Evolutionary conservation across 2,329 filamentous ascomycete species (phyloP), one percentile per base, ranked within the genome.

Genomic region (Ustilaginoidea virens): DNA sequence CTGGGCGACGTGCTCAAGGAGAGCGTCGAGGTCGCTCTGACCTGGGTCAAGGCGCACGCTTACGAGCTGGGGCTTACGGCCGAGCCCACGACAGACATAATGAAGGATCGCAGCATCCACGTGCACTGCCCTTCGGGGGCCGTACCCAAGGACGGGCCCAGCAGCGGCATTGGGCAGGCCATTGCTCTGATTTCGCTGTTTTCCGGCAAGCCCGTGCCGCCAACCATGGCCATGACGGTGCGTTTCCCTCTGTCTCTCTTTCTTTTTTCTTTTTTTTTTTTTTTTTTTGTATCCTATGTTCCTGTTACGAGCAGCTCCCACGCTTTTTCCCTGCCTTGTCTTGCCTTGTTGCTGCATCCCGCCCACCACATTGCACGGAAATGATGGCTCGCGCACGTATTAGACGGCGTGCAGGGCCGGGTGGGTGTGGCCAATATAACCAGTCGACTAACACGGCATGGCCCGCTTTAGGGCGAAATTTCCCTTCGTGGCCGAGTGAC

Each of bases 1-100:
- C 73, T 98, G 5, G 90, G 90, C 38, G 86, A 94, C 42, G 90
- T 98, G 17, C 72, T 98, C 34, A 96, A 96, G 56, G 90, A 98
- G 55, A 87, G 78, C 37, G 90, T 96, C 23, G 87, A 96, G 53
- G 90, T 98, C 13, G 90, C 90, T 8, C 66, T 96, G 19, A 87
- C 79, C 11, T 98, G 90, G 90, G 90, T 98, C 29, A 94, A 94
- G 54, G 81, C 83, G 4, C 87, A 98, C 51, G 86, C 87, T 3
- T 94, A 79, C 45, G 82, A 92, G 46, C 66, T 98, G 9, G 85
- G 85, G 7, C 62, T 98, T 23, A 85, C 82, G 4, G 64, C 75
- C 32, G 75, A 85, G 37, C 78, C 80, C 7, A 73, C 73, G 31
- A 80, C 87, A 40, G 87, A 98, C 50, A 86, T 98, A 46, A 94